Evolutionary conservation across 1,139 yeast genomes (phyloP), one percentile per base, ranked within the genome.

Genomic region (Zygosaccharomyces pseudobailii): DNA sequence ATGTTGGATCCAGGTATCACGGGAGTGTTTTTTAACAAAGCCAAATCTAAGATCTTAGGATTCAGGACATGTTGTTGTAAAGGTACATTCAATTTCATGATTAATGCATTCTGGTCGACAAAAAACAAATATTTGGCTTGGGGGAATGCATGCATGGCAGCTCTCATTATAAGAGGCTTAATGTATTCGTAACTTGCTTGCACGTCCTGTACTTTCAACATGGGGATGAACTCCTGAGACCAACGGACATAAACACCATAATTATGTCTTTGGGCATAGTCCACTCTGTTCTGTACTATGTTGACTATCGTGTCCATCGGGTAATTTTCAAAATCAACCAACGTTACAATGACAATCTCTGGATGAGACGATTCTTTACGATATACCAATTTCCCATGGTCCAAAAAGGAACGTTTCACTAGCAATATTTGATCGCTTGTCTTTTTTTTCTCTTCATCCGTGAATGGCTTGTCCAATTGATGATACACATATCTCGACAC

Each of bases 101-200:
- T 79, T 46, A 86, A 65, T 0, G 87, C 78, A 57, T 82, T 82
- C 60, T 87, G 83, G 62, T 86, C 95, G 41, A 89, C 63, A 61
- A 81, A 89, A 89, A 96, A 85, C 58, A 87, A 83, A 75, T 87
- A 84, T 61, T 85, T 79, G 6, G 95, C 84, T 37, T 81, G 71
- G 1, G 96, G 96, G 70, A 87, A 87, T 0, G 95, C 90, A 65
- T 79, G 79, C 82, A 87, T 79, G 6, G 96, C 96, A 10, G 90
- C 90, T 54, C 94, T 75, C 62, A 85, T 62, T 36, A 62, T 50
- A 22, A 64, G 36, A 4, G 62, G 59, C 45, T 62, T 66, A 33
- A 58, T 51, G 38, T 45, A 57, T 20, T 63, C 64, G 43, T 58
- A 57, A 43, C 53, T 51, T 8, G 48, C 42, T 6, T 47, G 50